Conservation (phyloP, 306 rosid species). For the Pterocarpus santalinus region DNA sequence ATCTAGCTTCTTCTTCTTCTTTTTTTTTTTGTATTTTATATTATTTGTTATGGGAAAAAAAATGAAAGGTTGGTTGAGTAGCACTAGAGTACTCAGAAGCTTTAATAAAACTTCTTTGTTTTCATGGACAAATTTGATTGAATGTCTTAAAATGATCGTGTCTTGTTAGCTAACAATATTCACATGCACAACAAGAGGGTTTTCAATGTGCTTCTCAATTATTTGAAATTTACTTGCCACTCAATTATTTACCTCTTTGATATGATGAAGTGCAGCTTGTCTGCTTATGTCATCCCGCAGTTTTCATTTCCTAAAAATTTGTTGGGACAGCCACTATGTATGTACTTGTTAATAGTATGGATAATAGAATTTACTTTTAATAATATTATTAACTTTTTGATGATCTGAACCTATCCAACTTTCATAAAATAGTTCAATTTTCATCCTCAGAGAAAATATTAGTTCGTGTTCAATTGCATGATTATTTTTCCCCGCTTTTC, state of each 20-base stretch:
- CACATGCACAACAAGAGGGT: background rate
- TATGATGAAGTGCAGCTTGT: background rate
- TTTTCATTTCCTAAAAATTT: background rate
- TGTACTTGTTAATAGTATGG: background rate
- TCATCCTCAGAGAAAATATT: background rate
- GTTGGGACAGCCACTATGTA: background rate
- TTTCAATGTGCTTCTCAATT: background rate
- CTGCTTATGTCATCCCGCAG: background rate
- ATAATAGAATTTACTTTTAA: background rate
- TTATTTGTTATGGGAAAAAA: too few species aligned
- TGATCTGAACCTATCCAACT: background rate
- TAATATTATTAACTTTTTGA: background rate
- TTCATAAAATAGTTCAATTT: conserved; percentile 3
- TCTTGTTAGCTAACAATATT: background rate
- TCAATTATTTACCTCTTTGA: background rate
- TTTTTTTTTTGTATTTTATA: too few species aligned
- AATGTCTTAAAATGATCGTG: background rate
- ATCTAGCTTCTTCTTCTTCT: background rate
- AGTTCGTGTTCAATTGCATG: conserved; percentile 11
- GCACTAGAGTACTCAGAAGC: background rate
- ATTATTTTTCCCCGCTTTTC: conserved; percentile 18
- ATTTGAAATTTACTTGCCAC: background rate
- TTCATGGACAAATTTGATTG: background rate
- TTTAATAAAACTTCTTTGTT: background rate
- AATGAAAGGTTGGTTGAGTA: background rate